Evolutionary conservation across 2,329 filamentous ascomycete species (phyloP).

Genomic region (Corynespora cassiicola): DNA sequence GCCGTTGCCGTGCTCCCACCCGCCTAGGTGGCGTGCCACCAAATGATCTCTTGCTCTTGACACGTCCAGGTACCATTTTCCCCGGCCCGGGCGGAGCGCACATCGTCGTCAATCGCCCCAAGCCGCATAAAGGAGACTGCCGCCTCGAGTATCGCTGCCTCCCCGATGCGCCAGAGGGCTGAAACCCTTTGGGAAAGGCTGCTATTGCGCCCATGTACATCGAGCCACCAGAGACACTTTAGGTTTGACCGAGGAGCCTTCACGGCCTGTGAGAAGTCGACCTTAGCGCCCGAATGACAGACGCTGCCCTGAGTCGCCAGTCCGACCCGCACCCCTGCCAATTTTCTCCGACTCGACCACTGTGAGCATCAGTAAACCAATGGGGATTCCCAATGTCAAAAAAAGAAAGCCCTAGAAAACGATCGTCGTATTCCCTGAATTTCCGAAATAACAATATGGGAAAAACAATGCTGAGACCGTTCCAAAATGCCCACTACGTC

Average conservation of each 20-base stretch:
- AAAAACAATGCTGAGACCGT: constrained; percentile 41
- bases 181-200: constrained; percentile 42
- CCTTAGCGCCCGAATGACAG: constrained; percentile 43
- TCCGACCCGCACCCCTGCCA: constrained; percentile 34
- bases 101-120: constrained; percentile 35
- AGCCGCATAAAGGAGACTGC: constrained; percentile 42
- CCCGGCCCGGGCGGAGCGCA: constrained; percentile 28
- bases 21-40: constrained; percentile 35
- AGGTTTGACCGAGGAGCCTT: constrained; percentile 43
- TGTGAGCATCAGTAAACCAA: constrained; percentile 38
- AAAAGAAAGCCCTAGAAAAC: constrained; percentile 38
- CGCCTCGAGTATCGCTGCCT: constrained; percentile 16
- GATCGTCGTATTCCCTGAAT: constrained; percentile 46
- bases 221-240: constrained; percentile 41
- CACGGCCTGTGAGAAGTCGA: constrained; percentile 35
- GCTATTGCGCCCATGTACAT: constrained; percentile 33
- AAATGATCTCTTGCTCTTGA: constrained; percentile 1
- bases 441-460: constrained; percentile 45
- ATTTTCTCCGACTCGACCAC: constrained; percentile 41
- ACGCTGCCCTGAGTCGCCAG: constrained; percentile 39
- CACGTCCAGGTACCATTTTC: constrained; percentile 40
- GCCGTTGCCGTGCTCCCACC: constrained; percentile 38
- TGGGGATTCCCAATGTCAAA: constrained; percentile 27
- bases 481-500: constrained; percentile 35
- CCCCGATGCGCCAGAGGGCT: constrained; percentile 32